Evolutionary conservation across 1,139 yeast species (phyloP), one percentile per base, ranked within the genome.

Genomic region (Komagataea norvegica): DNA sequence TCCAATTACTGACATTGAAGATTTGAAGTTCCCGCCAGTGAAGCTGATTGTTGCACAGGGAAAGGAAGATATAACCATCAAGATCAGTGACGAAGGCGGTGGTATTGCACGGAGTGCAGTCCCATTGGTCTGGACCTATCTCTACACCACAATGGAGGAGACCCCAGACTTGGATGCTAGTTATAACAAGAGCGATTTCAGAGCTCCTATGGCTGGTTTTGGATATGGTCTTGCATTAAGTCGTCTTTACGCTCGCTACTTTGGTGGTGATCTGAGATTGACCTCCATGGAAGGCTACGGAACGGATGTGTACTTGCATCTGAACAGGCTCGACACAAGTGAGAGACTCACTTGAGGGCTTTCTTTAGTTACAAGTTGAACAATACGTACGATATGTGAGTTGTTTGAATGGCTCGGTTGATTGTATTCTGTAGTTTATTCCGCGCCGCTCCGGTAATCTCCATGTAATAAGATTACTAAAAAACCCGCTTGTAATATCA

Each of bases 241-340:
- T 34, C 64, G 96, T 45, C 68, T 88, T 29, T 88, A 88, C 51
- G 88, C 96, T 1, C 79, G 89, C 48, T 88, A 88, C 58, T 87
- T 88, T 57, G 95, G 95, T 4, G 96, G 96, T 8, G 96, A 87
- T 54, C 70, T 87, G 61, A 83, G 81, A 55, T 69, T 88, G 54
- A 86, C 86, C 43, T 78, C 88, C 27, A 85, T 87, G 95, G 96
- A 87, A 61, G 95, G 95, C 10, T 87, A 86, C 52, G 96, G 96
- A 9, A 88, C 96, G 1, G 96, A 87, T 59, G 96, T 85, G 2
- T 88, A 87, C 55, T 64, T 88, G 53, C 95, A 87, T 62, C 68
- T 87, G 58, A 87, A 86, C 61, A 62, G 58, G 26, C 41, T 57
- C 17, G 54, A 51, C 26, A 51, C 56, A 1, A 43, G 42, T 30